Percentiles rank a stretch among this genome's conserved stretches.
These are phyloP conservation scores for Aspergillus sclerotiicarbonarius DNA, from an alignment of 495 filamentous ascomycete species.

Conservation along the genomic window DNA sequence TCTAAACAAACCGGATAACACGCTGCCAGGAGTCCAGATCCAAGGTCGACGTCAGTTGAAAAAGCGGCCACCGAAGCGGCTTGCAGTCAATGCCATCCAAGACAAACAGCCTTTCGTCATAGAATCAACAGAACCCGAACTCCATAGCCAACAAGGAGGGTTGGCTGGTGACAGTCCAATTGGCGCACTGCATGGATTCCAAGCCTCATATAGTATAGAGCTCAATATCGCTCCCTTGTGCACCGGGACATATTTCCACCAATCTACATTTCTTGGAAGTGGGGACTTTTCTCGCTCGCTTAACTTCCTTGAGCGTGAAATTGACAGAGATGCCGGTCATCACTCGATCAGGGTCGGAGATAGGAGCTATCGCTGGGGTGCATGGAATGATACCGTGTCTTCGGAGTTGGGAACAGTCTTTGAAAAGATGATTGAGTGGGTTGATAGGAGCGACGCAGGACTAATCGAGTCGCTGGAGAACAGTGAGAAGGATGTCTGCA, in stretches of 20 bases:
- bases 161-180: constrained; percentile 9
- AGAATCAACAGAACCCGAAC: constrained; percentile 17
- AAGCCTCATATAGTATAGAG: constrained; percentile 62
- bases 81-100: constrained; percentile 42
- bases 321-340: constrained; percentile 33
- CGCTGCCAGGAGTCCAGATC: background rate
- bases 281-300: constrained; percentile 59
- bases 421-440: constrained; percentile 45
- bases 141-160: background rate
- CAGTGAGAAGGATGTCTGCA: background rate
- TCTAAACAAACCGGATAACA: constrained; percentile 2
- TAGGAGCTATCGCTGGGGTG: constrained; percentile 58
- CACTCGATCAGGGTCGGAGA: constrained; percentile 46
- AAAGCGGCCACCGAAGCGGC: constrained; percentile 46
- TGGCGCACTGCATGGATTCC: constrained; percentile 50
- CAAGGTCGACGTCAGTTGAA: constrained; percentile 38
- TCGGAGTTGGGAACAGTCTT: constrained; percentile 63
- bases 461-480: constrained; percentile 5
- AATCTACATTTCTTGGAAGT: constrained; percentile 72
- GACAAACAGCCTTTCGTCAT: constrained; percentile 16
- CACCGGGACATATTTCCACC: constrained; percentile 70
- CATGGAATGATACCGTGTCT: constrained; percentile 67
- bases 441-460: constrained; percentile 17
- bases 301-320: constrained; percentile 27
- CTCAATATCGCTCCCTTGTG: constrained; percentile 71